Conservation (phyloP, 2,329 filamentous ascomycete genomes). For the Annulohypoxylon truncatum region DNA sequence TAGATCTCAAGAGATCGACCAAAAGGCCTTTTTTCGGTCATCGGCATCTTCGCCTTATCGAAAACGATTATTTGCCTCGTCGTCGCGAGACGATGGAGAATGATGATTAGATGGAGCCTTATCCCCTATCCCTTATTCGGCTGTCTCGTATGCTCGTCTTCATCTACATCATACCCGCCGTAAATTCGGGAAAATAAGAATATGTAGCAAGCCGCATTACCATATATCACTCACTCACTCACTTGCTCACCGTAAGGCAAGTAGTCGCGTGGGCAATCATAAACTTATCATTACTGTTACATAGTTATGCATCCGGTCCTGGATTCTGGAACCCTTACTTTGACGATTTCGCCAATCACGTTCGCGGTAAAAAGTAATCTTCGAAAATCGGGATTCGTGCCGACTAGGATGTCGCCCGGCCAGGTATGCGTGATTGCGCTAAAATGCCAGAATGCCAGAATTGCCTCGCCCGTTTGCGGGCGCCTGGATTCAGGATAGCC, state of each 20-base stretch:
- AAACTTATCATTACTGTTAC: slow-evolving; percentile 1
- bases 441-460: slow-evolving; percentile 32
- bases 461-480: slow-evolving; percentile 39
- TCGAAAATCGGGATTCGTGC: slow-evolving; percentile 43
- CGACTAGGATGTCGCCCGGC: slow-evolving; percentile 36
- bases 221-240: slow-evolving; percentile 29
- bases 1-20: slow-evolving; percentile 8
- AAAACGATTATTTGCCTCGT: slow-evolving; percentile 21
- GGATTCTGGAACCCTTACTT: slow-evolving; percentile 29
- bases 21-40: slow-evolving; percentile 35
- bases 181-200: slow-evolving; percentile 14
- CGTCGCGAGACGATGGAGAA: slow-evolving; percentile 9
- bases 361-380: slow-evolving; percentile 38
- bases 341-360: slow-evolving; percentile 44
- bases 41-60: slow-evolving; percentile 34
- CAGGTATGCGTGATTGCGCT: slow-evolving; percentile 44
- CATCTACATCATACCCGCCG: slow-evolving; percentile 8
- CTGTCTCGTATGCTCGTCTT: slow-evolving; percentile 20
- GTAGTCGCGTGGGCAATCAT: slow-evolving; percentile 37
- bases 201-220: slow-evolving; percentile 14
- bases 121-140: not conserved
- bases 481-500: slow-evolving; percentile 33
- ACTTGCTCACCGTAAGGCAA: slow-evolving; percentile 28
- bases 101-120: not conserved
- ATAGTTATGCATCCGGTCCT: slow-evolving; percentile 21